Conservation (phyloP, 768 basidiomycete species). For the Russula compacta region DNA sequence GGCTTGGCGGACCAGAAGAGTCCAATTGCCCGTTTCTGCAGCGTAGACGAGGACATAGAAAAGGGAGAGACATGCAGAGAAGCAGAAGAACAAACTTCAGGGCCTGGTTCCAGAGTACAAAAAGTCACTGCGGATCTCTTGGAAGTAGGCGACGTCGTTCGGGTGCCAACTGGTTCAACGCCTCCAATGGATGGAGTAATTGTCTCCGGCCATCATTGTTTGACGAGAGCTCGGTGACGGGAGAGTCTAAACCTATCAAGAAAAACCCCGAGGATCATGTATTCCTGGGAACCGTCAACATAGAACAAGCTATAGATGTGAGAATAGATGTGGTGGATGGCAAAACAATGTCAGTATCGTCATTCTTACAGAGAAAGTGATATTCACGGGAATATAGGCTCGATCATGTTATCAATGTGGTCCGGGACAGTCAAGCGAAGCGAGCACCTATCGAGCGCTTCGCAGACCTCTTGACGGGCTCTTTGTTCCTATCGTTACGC, state of each 20-base stretch:
- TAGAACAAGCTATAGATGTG: conserved; percentile 48
- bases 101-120: conserved; percentile 24
- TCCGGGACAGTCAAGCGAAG: conserved; percentile 65
- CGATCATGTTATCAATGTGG: conserved; percentile 63
- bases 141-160: conserved; percentile 71
- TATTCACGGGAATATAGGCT: conserved; percentile 36
- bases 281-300: conserved; percentile 72
- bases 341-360: conserved; percentile 50
- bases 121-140: conserved; percentile 50
- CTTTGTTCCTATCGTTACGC: conserved; percentile 72
- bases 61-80: conserved; percentile 28
- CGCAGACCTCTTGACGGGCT: conserved; percentile 62
- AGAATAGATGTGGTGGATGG: conserved; percentile 53
- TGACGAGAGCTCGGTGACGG: conserved; percentile 81
- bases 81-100: conserved; percentile 2
- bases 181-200: conserved; percentile 73
- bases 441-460: conserved; percentile 74
- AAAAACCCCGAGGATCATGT: conserved; percentile 58
- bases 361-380: background rate
- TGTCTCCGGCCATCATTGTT: conserved; percentile 44
- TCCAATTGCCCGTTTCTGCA: background rate
- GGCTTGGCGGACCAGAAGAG: background rate
- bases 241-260: conserved; percentile 55
- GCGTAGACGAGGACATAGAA: conserved; percentile 27
- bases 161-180: conserved; percentile 59